Base-by-base conservation (phyloP, 768 basidiomycete genomes). In the Amanita rimosa region DNA sequence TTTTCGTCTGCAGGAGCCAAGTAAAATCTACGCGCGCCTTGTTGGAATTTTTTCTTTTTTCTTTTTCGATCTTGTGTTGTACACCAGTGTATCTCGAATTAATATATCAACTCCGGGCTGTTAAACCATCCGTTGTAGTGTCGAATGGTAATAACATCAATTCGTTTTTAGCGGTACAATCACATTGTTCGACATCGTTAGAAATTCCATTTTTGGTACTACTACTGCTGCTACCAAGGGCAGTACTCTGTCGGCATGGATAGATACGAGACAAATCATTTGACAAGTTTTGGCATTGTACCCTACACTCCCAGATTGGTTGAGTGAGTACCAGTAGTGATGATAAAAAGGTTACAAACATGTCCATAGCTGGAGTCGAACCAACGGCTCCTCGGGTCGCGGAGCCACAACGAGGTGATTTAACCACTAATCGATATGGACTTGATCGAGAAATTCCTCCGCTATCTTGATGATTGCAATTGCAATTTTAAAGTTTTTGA, bases 1-100 rank as follows among this genome's bases (percentile, higher is more conserved):
- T 81, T 80, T 68, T 68, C 67, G 45, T 80, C 79, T 40, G 74
- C 76, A 21, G 76, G 74, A 40, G 69, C 76, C 42, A 78, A 78
- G 65, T 78, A 75, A 57, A 29, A 52, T 41, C 35, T 39, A 31
- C 31, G 31, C 13, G 31, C 13, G 29, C 9, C 29, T 31, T 31
- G 10, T 19, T 44, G 16, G 3, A 9, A 4, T 1, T n/a, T 47
- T 44, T 10, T 46, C 10, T 45, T 44, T 10, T 46, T 45, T 14
- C 40, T 37, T 58, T 52, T 40, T 52, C 55, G 48, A 40, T 46
- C 46, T 37, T 19, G 31, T 39, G 38, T 46, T 62, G 58, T 60
- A 61, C 54, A 62, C 44, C 59, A 62, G 55, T 62, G 61, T 62
- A 62, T 56, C 55, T 52, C 47, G 13, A 31, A 54, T 49, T 46